Evolutionary conservation across 202 grass and related monocot genomes (phyloP), one percentile per base, ranked within the genome.

Genomic region (Hordeum pubiflorum): DNA sequence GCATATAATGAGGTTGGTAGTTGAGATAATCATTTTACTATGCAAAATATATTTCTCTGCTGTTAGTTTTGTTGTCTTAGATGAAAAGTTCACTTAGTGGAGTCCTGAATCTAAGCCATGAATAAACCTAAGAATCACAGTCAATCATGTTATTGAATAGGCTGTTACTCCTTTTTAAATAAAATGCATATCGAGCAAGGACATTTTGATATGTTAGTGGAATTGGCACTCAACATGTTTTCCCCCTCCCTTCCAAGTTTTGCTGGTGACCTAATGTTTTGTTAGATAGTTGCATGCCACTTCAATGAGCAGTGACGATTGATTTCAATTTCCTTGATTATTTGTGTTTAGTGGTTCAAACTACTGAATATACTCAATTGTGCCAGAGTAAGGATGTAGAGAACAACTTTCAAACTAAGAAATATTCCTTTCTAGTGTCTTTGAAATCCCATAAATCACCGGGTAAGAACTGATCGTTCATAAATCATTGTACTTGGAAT

Each of bases 1-100:
- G 40, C 84, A 63, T 83, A 73, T 77, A 72, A 89, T 73, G 17
- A 55, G 85, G 86, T 80, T 73, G 38, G 55, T 80, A 63, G n/a
- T 75, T 79, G 15, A 18, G 14, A 74, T 69, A 58, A 68, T 38
- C 21, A 58, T 75, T 67, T 86, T 56, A 43, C 8, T 59, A 27
- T 58, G 20, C 58, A 43, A 61, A 68, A 70, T 58, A 4, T 58
- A 4, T 52, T 54, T 75, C 58, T 14, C 65, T 75, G 12, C 27
- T 74, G 60, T 15, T 79, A 74, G 57, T 24, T 9, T 59, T 86
- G 82, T 71, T 76, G 18, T 69, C 29, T 80, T 74, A 17, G 8
- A 21, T 69, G 36, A 37, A 20, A 81, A 60, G 59, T 75, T 24
- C 2, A 41, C 9, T 24, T 34, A 69, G 20, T 46, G 73, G n/a